These are phyloP conservation scores for Beauveria australis DNA, from an alignment of 2,329 filamentous ascomycete genomes.

Conservation along the genomic window DNA sequence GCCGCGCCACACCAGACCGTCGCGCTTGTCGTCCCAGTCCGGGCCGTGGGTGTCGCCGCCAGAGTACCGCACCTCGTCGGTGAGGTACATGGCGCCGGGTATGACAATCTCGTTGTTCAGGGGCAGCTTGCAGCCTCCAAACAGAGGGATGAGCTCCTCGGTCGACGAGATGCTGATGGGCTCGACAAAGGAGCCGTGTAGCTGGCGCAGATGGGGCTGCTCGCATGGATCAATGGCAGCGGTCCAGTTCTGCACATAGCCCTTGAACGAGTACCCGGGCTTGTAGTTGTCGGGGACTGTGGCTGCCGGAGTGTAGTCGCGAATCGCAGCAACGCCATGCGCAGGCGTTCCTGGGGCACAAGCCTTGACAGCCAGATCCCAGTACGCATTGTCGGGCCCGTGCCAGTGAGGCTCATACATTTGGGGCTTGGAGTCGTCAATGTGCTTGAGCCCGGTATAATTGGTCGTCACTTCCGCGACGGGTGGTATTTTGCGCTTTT, in stretches of 20 bases:
- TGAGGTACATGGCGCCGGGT: constrained; percentile 57
- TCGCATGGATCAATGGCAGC: constrained; percentile 50
- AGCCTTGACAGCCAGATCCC: constrained; percentile 48
- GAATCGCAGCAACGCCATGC: constrained; percentile 26
- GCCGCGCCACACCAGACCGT: constrained; percentile 55
- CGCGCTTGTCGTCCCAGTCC: constrained; percentile 49
- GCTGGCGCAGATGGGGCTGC: constrained; percentile 41
- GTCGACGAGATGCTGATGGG: constrained; percentile 43
- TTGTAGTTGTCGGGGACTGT: constrained; percentile 27
- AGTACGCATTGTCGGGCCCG: constrained; percentile 42
- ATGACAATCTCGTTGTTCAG: constrained; percentile 58
- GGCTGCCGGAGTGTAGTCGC: constrained; percentile 23
- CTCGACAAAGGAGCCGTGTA: constrained; percentile 51
- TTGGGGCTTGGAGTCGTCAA: constrained; percentile 27
- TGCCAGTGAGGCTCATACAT: constrained; percentile 41
- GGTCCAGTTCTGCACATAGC: constrained; percentile 51
- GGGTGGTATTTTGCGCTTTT: constrained; percentile 33
- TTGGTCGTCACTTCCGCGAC: constrained; percentile 34
- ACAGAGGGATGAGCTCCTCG: constrained; percentile 49
- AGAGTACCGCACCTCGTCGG: constrained; percentile 48
- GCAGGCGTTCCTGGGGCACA: constrained; percentile 49
- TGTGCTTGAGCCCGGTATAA: constrained; percentile 31
- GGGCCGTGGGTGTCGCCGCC: constrained; percentile 48
- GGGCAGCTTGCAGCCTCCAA: constrained; percentile 54
- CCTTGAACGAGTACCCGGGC: constrained; percentile 31